phyloP scores from a whole-genome alignment of 805 yeast genomes.

The Suhomyces sp. region DNA sequence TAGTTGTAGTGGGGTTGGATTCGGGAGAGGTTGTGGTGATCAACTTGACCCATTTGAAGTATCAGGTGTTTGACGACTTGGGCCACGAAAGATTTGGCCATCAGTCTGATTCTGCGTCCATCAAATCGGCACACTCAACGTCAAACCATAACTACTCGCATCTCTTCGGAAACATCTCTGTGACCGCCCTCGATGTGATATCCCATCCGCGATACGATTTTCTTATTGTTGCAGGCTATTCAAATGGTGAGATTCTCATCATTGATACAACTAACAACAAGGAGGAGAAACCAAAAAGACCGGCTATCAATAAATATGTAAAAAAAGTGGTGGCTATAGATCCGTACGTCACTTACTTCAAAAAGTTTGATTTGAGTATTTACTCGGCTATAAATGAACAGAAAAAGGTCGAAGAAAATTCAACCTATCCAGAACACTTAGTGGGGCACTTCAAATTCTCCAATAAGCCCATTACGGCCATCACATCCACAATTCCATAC shows the following conservation, averaged over 20 bases:
- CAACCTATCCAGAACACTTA: slow-evolving; percentile 8
- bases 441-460: slow-evolving; percentile 65
- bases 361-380: slow-evolving; percentile 33
- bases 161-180: slow-evolving; percentile 13
- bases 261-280: slow-evolving; percentile 32
- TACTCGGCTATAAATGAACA: not conserved
- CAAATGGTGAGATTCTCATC: slow-evolving; percentile 58
- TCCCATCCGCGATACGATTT: slow-evolving; percentile 37
- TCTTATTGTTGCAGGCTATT: slow-evolving; percentile 57
- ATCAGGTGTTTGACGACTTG: slow-evolving; percentile 48
- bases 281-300: slow-evolving; percentile 4
- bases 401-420: not conserved
- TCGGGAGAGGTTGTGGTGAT: slow-evolving; percentile 66
- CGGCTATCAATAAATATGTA: slow-evolving; percentile 7
- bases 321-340: slow-evolving; percentile 24
- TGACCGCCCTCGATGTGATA: slow-evolving; percentile 21
- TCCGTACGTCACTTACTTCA: slow-evolving; percentile 33
- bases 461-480: slow-evolving; percentile 53
- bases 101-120: slow-evolving; percentile 5
- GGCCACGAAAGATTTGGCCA: slow-evolving; percentile 19
- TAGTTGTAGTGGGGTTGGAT: slow-evolving; percentile 59
- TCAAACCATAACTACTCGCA: slow-evolving; percentile 13
- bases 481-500: slow-evolving; percentile 31
- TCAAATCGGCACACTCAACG: slow-evolving; percentile 1
- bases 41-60: slow-evolving; percentile 46